Evolutionary conservation across 192 early-diverging fungal genomes (phyloP), one percentile per base, ranked within the genome.

Genomic region (Backusella morwellensis): DNA sequence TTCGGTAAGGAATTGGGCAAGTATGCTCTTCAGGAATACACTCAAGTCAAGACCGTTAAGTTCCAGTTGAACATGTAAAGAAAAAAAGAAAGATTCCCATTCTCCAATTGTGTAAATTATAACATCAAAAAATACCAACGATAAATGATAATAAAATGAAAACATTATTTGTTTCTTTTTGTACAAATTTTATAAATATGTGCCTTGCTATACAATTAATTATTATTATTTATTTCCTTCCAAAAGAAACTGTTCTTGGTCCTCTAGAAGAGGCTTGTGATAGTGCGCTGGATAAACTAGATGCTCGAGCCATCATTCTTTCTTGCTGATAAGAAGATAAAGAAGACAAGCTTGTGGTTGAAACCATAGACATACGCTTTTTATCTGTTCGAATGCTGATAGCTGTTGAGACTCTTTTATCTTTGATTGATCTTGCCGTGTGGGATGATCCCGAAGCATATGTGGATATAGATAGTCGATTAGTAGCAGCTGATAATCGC

Each of bases 321-420:
- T 77, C 77, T 73, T 82, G 80, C 6, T 82, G 80, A 26, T 75
- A 75, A 15, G 80, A 78, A 7, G 77, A 82, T 23, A 82, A 44
- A 47, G 77, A 78, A 0, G 80, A 82, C 9, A 82, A 42, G 34
- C 73, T 78, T 11, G 80, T 78, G 34, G 52, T 72, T 6, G 80
- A 82, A 6, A 78, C 67, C 41, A 77, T 44, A 0, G 80, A 78
- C 68, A 75, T 35, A 8, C 73, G 78, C 50, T 75, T 79, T 38
- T 66, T 74, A 38, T 74, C 72, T 19, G 56, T 63, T 63, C 59
- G 66, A 26, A 67, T 50, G 32, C 72, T 79, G 26, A 73, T 23
- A 2, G 66, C 72, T 63, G 68, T 35, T 15, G 72, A 73, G 2
- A 68, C 15, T 17, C 72, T 44, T 34, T 44, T 74, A 44, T 42